These are phyloP conservation scores for Chenopodium album DNA, from an alignment of 148 eudicot genomes.

Conservation along the genomic window DNA sequence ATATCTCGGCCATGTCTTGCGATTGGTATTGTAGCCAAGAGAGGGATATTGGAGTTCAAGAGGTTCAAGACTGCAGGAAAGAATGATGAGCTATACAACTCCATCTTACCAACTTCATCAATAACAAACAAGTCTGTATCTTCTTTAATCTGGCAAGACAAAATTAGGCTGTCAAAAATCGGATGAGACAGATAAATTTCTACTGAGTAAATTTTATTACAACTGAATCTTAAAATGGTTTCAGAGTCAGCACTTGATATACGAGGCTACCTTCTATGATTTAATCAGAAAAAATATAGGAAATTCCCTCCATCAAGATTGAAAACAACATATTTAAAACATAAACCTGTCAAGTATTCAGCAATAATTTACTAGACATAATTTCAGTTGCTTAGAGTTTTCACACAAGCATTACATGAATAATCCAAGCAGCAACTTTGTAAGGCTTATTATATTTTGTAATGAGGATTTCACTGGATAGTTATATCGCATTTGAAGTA, in stretches of 20 bases:
- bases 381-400: too few relatives aligned
- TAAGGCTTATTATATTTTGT: background rate
- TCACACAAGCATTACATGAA: too few relatives aligned
- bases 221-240: background rate
- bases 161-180: background rate
- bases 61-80: conserved; percentile 82
- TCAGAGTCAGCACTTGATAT: background rate
- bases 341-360: background rate
- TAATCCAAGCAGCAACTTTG: too few relatives aligned
- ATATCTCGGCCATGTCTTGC: conserved; percentile 78
- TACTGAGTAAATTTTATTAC: background rate
- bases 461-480: too few relatives aligned
- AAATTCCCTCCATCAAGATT: background rate
- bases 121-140: conserved; percentile 78
- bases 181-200: background rate
- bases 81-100: conserved; percentile 78
- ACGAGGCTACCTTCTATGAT: background rate
- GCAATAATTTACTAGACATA: background rate
- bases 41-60: conserved; percentile 70
- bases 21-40: conserved; percentile 77
- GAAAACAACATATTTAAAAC: background rate
- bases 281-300: background rate
- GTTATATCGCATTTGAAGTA: too few relatives aligned
- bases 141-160: conserved; percentile 61
- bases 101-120: conserved; percentile 97